Base-by-base conservation (phyloP, 129 eudicot species). In the Apium graveolens region DNA sequence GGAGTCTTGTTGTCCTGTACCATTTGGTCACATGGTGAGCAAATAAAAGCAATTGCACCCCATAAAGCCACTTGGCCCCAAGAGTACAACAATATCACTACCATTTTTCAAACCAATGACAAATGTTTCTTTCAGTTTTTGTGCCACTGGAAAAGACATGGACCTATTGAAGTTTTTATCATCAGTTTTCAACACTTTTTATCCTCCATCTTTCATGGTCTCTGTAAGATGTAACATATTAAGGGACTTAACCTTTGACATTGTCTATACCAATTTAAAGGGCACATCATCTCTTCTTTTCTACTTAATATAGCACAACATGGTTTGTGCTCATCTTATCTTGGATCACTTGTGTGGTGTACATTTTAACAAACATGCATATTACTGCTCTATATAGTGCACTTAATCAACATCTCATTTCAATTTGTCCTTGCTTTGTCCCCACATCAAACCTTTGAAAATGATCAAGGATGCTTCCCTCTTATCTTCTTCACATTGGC, bases 61-160 rank as follows among this genome's bases (percentile, higher is more conserved):
- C 77, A 74, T 74, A 27, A 74, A n/a, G 77, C 48, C 77, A 74
- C 77, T 44, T 74, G 77, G 77, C 39, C 77, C 77, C 32, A 74
- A 32, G 18, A 26, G 32, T 60, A 60, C 32, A 51, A 27, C 31
- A 13, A 44, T 5, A 11, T 38, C 48, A 73, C 32, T 10, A 42
- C 11, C 10, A 10, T 9, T n/a, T 60, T 60, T 60, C 68, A n/a
- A 7, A 55, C 65, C 68, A 60, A n/a, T 60, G 3, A 20, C 45
- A 72, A 27, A 74, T n/a, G 17, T 43, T 73, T 44, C 60, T 26
- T 44, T 31, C 77, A 43, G 26, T 42, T 21, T 73, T 73, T 73
- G 38, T 27, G 35, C 55, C 76, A 26, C 37, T 42, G 76, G 17
- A 39, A 39, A 38, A 72, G 76, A 72, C 76, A 73, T 12, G 46